Evolutionary conservation across 1,139 yeast species (phyloP).

Genomic region (Debaryomyces psychrophilus): DNA sequence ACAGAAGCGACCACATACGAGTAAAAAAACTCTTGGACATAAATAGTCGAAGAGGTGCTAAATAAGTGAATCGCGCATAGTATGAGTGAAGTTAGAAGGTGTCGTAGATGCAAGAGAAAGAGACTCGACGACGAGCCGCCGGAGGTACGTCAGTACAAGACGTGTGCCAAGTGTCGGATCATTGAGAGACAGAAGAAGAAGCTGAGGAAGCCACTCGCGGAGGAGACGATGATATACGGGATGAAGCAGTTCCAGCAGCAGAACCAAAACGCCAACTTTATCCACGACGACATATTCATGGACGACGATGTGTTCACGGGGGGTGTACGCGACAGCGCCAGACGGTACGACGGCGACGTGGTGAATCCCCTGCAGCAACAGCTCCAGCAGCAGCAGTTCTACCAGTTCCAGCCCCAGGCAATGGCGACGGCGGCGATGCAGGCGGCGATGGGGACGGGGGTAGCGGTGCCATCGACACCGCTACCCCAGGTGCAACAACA

Average conservation of each 20-base stretch:
- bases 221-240: conserved; percentile 53
- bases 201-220: conserved; percentile 50
- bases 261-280: conserved; percentile 39
- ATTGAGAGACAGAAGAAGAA: conserved; percentile 55
- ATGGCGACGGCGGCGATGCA: conserved; percentile 13
- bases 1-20: neutral
- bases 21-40: conserved; percentile 3
- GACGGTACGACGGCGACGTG: conserved; percentile 15
- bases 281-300: conserved; percentile 42
- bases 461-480: conserved; percentile 7
- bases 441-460: conserved; percentile 14
- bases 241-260: conserved; percentile 53
- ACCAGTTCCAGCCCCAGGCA: conserved; percentile 15
- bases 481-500: conserved; percentile 9
- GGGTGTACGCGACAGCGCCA: conserved; percentile 11
- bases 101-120: conserved; percentile 64
- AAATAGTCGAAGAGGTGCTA: conserved; percentile 1
- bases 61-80: conserved; percentile 10
- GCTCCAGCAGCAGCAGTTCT: conserved; percentile 17
- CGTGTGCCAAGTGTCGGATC: conserved; percentile 63
- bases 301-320: conserved; percentile 30
- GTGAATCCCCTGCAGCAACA: conserved; percentile 15
- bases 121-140: conserved; percentile 63
- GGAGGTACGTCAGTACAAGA: conserved; percentile 58
- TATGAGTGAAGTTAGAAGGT: conserved; percentile 41